Evolutionary conservation across 768 basidiomycete genomes (phyloP).

Genomic region (Lentinula aciculospora): DNA sequence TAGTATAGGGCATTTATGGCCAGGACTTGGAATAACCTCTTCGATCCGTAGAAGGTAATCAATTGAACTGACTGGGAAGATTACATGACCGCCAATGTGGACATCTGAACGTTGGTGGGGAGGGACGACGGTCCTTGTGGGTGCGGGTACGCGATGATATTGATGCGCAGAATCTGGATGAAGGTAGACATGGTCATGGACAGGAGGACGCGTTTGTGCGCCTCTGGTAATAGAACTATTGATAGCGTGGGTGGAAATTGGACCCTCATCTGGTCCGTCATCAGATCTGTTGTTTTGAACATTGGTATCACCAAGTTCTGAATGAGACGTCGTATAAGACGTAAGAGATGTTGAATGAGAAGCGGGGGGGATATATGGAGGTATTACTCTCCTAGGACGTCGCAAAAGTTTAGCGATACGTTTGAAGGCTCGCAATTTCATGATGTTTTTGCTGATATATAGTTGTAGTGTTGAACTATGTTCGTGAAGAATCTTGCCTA

Average conservation of each 20-base stretch:
- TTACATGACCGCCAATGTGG: not conserved
- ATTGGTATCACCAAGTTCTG: not conserved
- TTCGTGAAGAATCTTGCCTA: not conserved
- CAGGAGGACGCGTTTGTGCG: not conserved
- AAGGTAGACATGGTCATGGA: not conserved
- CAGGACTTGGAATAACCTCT: not conserved
- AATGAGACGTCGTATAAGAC: not conserved
- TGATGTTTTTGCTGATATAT: not conserved
- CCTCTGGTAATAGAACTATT: not conserved
- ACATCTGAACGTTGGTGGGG: not conserved
- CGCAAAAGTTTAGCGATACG: not conserved
- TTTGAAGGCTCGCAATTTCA: not conserved
- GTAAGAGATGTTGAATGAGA: not conserved
- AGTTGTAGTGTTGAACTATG: not conserved
- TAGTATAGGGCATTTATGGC: not conserved
- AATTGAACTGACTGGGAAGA: not conserved
- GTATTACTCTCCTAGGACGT: not conserved
- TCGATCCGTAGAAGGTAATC: not conserved
- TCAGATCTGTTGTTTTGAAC: not conserved
- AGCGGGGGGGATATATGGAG: not conserved
- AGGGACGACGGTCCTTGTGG: not conserved
- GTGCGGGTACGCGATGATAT: not conserved
- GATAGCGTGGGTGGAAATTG: not conserved
- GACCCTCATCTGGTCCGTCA: not conserved
- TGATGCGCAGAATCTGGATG: not conserved